phyloP scores from a whole-genome alignment of 805 yeast species.

The Kazachstania psychrophila region DNA sequence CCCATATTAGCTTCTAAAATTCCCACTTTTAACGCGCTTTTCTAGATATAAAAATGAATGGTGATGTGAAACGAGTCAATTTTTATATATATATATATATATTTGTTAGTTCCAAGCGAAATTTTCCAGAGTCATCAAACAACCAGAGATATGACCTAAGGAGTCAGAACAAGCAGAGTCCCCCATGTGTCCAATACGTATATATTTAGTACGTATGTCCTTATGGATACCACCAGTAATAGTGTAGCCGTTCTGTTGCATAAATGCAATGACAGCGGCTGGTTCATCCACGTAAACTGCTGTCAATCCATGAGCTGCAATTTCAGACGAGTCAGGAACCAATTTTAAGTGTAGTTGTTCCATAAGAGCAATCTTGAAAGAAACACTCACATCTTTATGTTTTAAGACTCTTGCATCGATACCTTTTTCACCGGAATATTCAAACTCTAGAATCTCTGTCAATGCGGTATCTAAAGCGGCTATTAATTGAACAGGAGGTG shows the following conservation, averaged over 20 bases:
- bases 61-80: too few relatives aligned
- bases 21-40: too few relatives aligned
- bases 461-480: conserved; percentile 74
- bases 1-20: too few relatives aligned
- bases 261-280: conserved; percentile 45
- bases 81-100: too few relatives aligned
- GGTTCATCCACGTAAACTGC: conserved; percentile 71
- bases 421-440: conserved; percentile 16
- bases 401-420: conserved; percentile 53
- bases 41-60: not conserved
- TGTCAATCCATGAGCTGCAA: conserved; percentile 79
- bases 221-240: conserved; percentile 87
- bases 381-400: conserved; percentile 53
- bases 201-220: conserved; percentile 69
- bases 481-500: conserved; percentile 86
- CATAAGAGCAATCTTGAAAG: conserved; percentile 50
- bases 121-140: not conserved
- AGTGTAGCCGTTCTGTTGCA: conserved; percentile 60
- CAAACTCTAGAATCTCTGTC: conserved; percentile 51
- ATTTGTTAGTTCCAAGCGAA: too few relatives aligned
- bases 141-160: conserved; percentile 42
- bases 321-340: conserved; percentile 36
- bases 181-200: conserved; percentile 97
- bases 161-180: conserved; percentile 52
- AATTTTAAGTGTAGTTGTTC: conserved; percentile 55